Conservation (phyloP, 768 basidiomycete species). For the Rhodotorula sphaerocarpa region DNA sequence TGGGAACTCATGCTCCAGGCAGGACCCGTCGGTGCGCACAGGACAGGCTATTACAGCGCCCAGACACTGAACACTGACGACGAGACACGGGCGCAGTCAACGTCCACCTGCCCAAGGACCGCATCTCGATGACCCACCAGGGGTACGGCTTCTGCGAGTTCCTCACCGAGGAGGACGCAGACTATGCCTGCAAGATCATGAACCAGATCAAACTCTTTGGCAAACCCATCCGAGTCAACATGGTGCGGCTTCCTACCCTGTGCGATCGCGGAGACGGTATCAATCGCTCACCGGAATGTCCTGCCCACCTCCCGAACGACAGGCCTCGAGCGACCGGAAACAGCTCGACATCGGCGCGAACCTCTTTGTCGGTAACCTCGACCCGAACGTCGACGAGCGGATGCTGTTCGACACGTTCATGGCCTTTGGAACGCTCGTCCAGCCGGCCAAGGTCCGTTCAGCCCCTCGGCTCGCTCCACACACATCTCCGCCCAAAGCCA, state of each 20-base stretch:
- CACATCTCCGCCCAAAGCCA: no score
- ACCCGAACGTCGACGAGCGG: constrained; percentile 89
- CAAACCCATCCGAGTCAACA: constrained; percentile 97
- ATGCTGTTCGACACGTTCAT: constrained; percentile 90
- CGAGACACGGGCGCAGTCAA: no score
- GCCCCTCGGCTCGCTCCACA: not conserved
- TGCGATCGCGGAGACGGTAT: no score
- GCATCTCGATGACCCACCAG: constrained; percentile 96
- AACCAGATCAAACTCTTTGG: constrained; percentile 99
- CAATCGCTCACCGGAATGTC: no score
- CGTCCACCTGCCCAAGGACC: constrained; percentile 95
- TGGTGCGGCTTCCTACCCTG: constrained; percentile 54
- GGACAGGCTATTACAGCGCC: not conserved
- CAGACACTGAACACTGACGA: not conserved
- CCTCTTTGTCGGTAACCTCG: constrained; percentile 88
- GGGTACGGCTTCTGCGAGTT: constrained; percentile 99
- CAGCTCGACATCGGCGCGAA: constrained; percentile 97
- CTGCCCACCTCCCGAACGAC: not conserved
- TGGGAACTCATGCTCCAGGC: constrained; percentile 99
- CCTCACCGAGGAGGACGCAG: constrained; percentile 95
- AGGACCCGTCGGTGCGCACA: constrained; percentile 80
- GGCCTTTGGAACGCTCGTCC: constrained; percentile 86
- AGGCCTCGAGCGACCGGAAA: constrained; percentile 98
- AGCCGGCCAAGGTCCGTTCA: constrained; percentile 67
- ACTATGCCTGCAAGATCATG: constrained; percentile 99